Conservation (phyloP, 345 rosid genomes). For the Geranium rotundifolium region DNA sequence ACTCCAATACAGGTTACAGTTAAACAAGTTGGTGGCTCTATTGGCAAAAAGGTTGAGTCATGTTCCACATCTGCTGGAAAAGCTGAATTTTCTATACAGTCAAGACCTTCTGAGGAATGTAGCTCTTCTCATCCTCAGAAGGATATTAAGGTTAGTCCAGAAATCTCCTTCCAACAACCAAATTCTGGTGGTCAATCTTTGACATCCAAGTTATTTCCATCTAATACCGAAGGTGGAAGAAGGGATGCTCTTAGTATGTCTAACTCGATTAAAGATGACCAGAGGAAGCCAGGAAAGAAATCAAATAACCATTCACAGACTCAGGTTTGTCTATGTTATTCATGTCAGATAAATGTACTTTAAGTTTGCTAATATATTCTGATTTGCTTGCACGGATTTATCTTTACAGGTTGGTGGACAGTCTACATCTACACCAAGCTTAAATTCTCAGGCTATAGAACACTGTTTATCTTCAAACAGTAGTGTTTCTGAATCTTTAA, state of each 20-base stretch:
- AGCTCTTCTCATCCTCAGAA: constrained; percentile 13
- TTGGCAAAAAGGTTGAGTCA: constrained; percentile 29
- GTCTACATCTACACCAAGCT: constrained; percentile 11
- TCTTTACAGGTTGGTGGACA: constrained; percentile 24
- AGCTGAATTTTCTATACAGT: constrained; percentile 28
- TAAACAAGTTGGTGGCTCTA: constrained; percentile 34
- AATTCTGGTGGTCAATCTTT: constrained; percentile 23
- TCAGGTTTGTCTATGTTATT: not conserved
- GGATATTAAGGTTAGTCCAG: constrained; percentile 23
- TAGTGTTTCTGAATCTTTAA: constrained; percentile 21
- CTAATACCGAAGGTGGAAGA: constrained; percentile 25
- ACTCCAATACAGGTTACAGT: constrained; percentile 37
- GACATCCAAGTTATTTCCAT: constrained; percentile 4
- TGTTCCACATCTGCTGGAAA: constrained; percentile 26
- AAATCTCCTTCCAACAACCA: constrained; percentile 24
- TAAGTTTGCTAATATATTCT: not conserved
- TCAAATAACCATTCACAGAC: constrained; percentile 16
- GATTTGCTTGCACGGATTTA: not conserved
- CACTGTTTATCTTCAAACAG: constrained; percentile 14
- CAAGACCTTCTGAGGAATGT: constrained; percentile 28
- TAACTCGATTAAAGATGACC: constrained; percentile 43
- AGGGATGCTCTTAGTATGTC: constrained; percentile 34
- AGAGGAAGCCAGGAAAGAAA: constrained; percentile 29
- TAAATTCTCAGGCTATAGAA: constrained; percentile 5
- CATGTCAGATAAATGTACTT: not conserved